Evolutionary conservation across 306 rosid species (phyloP).

Genomic region (Castanea crenata): DNA sequence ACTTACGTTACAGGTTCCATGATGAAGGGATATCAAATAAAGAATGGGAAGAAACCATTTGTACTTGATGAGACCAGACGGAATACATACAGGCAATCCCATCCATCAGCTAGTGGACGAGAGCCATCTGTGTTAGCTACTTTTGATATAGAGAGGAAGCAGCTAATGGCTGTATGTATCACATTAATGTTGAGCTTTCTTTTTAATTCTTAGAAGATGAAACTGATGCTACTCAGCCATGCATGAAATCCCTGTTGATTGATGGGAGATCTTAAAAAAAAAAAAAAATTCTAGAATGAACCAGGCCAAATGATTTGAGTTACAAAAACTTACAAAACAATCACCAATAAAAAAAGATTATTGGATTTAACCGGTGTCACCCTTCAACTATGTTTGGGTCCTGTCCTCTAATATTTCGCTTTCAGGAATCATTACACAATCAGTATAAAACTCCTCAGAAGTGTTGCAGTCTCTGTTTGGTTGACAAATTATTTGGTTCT

Average conservation of each 20-base stretch:
- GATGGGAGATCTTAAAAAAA: neutral
- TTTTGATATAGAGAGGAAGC: slow-evolving; percentile 56
- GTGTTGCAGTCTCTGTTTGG: neutral
- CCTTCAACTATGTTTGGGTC: neutral
- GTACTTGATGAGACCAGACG: slow-evolving; percentile 59
- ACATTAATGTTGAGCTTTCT: slow-evolving; percentile 6
- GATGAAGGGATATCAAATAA: slow-evolving; percentile 32
- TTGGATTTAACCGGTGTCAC: neutral
- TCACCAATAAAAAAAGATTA: neutral
- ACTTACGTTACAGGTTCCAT: slow-evolving; percentile 37
- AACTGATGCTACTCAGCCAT: slow-evolving; percentile 4
- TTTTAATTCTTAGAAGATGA: neutral
- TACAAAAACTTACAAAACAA: neutral
- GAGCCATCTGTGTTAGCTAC: slow-evolving; percentile 55
- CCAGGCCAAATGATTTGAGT: neutral
- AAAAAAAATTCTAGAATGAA: neutral
- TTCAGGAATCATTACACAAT: neutral
- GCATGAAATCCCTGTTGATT: neutral
- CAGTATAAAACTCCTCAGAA: neutral
- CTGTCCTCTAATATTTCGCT: neutral
- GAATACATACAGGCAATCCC: slow-evolving; percentile 39
- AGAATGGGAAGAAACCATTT: slow-evolving; percentile 45
- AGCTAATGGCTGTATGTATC: slow-evolving; percentile 54
- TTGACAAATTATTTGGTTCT: neutral
- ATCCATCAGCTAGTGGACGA: slow-evolving; percentile 28